phyloP scores from a whole-genome alignment of 768 basidiomycete species.

The Fistulinella prunicolor region DNA sequence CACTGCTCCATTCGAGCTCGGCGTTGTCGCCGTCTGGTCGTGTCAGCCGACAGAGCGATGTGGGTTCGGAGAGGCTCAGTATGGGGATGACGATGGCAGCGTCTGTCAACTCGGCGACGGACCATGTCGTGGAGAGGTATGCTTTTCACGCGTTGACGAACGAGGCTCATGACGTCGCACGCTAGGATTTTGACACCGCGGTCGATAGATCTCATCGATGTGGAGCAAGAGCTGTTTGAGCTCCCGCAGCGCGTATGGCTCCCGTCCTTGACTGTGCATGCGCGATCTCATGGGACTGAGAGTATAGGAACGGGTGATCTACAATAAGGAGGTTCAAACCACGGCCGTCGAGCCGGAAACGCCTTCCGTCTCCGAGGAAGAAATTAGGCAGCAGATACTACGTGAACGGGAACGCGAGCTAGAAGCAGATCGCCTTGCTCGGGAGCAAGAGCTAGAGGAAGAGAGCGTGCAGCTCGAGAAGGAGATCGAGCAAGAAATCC shows the following conservation, averaged over 20 bases:
- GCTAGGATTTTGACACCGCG: slow-evolving; percentile 61
- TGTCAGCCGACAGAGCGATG: slow-evolving; percentile 68
- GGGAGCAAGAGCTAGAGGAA: slow-evolving; percentile 78
- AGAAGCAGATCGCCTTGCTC: slow-evolving; percentile 64
- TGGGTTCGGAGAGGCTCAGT: slow-evolving; percentile 46
- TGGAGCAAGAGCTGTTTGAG: slow-evolving; percentile 88
- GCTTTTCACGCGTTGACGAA: slow-evolving; percentile 16
- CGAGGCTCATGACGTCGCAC: slow-evolving; percentile 3
- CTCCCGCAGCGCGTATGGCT: slow-evolving; percentile 73
- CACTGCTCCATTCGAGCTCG: slow-evolving; percentile 36
- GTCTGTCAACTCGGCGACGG: slow-evolving; percentile 54
- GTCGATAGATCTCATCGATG: slow-evolving; percentile 75
- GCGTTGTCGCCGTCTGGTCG: slow-evolving; percentile 53
- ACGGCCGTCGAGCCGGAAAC: slow-evolving; percentile 57
- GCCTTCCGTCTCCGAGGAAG: slow-evolving; percentile 57
- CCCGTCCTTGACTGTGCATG: background rate
- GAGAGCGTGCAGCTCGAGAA: slow-evolving; percentile 81
- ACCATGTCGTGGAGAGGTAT: slow-evolving; percentile 69
- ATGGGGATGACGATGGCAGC: slow-evolving; percentile 45
- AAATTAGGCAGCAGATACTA: slow-evolving; percentile 67
- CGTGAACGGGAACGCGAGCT: slow-evolving; percentile 61
- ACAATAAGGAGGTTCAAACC: slow-evolving; percentile 86
- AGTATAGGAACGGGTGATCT: slow-evolving; percentile 68
- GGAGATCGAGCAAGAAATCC: slow-evolving; percentile 83
- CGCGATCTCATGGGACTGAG: background rate